These are phyloP conservation scores for Cytospora paraplurivora DNA, from an alignment of 2,329 filamentous ascomycete species.

Conservation along the genomic window DNA sequence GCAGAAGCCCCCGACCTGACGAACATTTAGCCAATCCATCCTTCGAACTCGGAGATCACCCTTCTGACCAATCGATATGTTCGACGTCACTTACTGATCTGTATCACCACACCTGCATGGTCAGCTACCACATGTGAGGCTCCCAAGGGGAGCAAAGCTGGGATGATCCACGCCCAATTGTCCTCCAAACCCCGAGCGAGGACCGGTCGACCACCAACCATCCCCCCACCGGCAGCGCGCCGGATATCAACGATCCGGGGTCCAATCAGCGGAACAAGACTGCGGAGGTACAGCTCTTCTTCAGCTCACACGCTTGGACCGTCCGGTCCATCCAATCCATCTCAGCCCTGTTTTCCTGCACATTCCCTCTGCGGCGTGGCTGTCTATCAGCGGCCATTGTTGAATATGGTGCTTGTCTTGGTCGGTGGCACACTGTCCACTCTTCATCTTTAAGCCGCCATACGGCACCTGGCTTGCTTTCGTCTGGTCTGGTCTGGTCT, in stretches of 20 bases:
- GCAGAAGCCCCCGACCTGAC: background rate
- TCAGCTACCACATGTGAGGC: background rate
- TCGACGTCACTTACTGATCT: background rate
- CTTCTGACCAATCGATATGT: background rate
- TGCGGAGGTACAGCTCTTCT: background rate
- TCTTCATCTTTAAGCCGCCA: background rate
- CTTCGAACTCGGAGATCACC: background rate
- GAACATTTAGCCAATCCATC: no score
- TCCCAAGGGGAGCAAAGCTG: conserved; percentile 3
- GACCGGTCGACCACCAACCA: background rate
- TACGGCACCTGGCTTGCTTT: conserved; percentile 4
- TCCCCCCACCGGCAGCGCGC: background rate
- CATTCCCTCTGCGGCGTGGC: background rate
- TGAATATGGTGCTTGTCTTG: background rate
- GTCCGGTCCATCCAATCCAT: conserved; percentile 11
- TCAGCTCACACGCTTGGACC: conserved; percentile 9
- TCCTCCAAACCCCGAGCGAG: background rate
- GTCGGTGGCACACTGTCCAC: background rate
- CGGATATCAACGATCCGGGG: background rate
- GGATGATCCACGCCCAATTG: conserved; percentile 9
- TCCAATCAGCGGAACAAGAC: background rate
- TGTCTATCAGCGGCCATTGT: background rate
- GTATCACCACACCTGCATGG: conserved; percentile 3
- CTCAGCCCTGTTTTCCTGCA: conserved; percentile 23
- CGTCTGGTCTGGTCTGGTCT: background rate